Base-by-base conservation (phyloP, 768 basidiomycete species). In the Hydnomerulius pinastri region DNA sequence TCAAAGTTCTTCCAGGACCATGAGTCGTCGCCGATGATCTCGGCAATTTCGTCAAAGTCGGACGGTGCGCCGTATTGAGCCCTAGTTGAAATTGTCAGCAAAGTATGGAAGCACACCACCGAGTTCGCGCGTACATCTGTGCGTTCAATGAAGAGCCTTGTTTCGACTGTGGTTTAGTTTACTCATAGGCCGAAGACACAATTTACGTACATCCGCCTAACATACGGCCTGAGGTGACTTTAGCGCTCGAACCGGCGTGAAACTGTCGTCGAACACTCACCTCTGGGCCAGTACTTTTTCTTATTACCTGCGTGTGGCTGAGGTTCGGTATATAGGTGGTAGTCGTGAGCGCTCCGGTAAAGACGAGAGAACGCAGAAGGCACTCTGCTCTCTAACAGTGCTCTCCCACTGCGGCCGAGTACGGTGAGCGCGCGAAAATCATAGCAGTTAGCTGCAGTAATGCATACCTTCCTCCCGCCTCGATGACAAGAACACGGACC, bases 21-120 rank as follows among this genome's bases (percentile, higher is more conserved):
- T 3, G 74, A 70, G 7, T 77, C 68, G 32, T 85, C 80, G 7
- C 77, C 80, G 12, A 72, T 70, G 24, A 80, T 76, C 3, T 64
- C 60, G 0, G 78, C 81, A 78, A 83, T 87, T 63, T 87, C 79
- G 55, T 87, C 81, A 47, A 81, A 87, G 58, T 89, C 87, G 2
- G 78, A 78, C 4, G 87, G 85, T 21, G 83, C 73, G 18, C 84
- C 84, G 23, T 78, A 80, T 12, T 88, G 87, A 35, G 78, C 80
- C 39, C 67, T 68, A 25, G 4, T 13, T 25, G 10, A 10, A 15
- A 13, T 17, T 1, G 23, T 69, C 39, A 65, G 54, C 3, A 32
- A 20, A 11, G 12, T 18, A 38, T n/a, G 4, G 18, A 30, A 23
- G 13, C 12, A 42, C 8, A 15, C 3, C 7, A 24, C 13, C 7